Conservation (phyloP, 1,284 basidiomycete genomes). For the Melampsora medusae region DNA sequence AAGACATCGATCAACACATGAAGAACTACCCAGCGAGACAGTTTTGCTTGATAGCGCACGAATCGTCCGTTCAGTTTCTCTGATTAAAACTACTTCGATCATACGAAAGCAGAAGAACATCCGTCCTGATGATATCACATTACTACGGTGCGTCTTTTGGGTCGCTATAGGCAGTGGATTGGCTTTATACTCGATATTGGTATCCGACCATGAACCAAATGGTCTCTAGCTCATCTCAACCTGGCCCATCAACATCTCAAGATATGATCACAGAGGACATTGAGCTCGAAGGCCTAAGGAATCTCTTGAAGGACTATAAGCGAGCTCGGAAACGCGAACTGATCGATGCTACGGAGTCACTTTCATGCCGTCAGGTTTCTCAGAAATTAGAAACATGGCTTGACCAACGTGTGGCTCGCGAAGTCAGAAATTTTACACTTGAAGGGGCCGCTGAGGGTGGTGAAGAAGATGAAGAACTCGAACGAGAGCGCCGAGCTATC, state of each 20-base stretch:
- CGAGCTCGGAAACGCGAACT: constrained; percentile 14
- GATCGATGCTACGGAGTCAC: constrained; percentile 6
- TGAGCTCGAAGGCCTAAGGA: neutral
- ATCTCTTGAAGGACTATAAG: constrained; percentile 8
- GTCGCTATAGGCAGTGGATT: constrained; percentile 19
- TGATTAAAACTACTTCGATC: neutral
- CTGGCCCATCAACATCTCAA: neutral
- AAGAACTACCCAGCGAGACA: constrained; percentile 82
- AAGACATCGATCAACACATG: constrained; percentile 90
- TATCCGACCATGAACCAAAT: neutral
- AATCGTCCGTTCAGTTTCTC: constrained; percentile 45
- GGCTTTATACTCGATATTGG: constrained; percentile 33
- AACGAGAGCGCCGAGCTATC: neutral
- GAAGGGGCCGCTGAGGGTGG: neutral
- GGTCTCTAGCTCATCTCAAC: constrained; percentile 5
- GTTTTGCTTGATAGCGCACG: constrained; percentile 72
- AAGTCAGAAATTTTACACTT: constrained; percentile 4
- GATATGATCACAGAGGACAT: neutral
- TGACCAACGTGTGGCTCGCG: neutral
- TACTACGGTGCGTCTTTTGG: neutral
- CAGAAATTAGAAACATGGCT: neutral
- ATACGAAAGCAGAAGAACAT: neutral
- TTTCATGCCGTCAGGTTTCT: neutral
- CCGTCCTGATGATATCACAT: neutral
- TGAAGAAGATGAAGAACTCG: neutral